Percentiles rank a stretch among this genome's conserved stretches.
Conservation (phyloP, 371 early-diverging fungal species). For the Apophysomyces elegans region DNA sequence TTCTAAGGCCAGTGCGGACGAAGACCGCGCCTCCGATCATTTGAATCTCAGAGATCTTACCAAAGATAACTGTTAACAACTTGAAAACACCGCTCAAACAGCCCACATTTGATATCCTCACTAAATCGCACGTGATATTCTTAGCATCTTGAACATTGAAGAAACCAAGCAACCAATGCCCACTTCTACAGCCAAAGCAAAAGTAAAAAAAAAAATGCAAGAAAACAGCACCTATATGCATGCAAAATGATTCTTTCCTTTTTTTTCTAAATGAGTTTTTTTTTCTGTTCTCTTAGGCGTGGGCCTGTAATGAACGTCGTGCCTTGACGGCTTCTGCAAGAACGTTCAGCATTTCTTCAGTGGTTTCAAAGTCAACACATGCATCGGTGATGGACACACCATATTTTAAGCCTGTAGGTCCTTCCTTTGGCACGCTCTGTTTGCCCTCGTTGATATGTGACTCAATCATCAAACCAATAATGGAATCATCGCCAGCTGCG, state of each 20-base stretch:
- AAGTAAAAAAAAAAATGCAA: no score
- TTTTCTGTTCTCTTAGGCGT: not conserved
- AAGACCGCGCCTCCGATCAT: no score
- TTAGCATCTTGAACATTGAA: no score
- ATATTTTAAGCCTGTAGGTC: conserved; percentile 69
- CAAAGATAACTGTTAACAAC: no score
- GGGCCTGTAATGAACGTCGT: conserved; percentile 33
- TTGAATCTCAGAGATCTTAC: no score
- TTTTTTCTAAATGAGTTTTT: not conserved
- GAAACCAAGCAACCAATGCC: no score
- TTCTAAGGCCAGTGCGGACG: no score
- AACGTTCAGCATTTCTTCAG: conserved; percentile 67
- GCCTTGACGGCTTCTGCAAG: conserved; percentile 70
- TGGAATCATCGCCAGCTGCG: conserved; percentile 62
- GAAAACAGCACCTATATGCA: not conserved
- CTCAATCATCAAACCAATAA: conserved; percentile 94
- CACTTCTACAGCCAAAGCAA: no score
- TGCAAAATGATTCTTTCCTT: conserved; percentile 6
- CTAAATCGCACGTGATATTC: no score
- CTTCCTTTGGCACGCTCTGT: conserved; percentile 72
- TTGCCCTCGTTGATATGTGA: conserved; percentile 85
- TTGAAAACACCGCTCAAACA: no score
- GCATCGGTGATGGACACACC: conserved; percentile 88
- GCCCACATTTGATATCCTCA: no score
- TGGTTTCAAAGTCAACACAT: conserved; percentile 79